Evolutionary conservation across 495 filamentous ascomycete genomes (phyloP), one percentile per base, ranked within the genome.

Genomic region (Rhizodiscina lignyota): DNA sequence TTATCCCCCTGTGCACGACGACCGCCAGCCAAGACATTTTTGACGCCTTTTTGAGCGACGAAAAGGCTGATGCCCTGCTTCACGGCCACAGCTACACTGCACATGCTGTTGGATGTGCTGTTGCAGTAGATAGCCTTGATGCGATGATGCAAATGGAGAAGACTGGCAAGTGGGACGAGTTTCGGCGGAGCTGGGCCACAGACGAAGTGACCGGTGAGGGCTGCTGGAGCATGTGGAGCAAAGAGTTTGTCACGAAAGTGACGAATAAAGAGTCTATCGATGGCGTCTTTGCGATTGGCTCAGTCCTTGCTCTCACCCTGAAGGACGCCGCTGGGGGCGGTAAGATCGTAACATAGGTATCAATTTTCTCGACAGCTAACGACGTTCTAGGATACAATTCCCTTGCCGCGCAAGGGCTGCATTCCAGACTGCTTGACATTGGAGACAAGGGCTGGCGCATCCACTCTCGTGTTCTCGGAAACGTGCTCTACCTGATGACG

Each of bases 51-150:
- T 53, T 68, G 2, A 69, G 70, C 19, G 60, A 62, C 0, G 66
- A 79, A 24, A 84, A 83, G 58, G 66, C 64, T 10, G 74, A 81
- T 38, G 79, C 79, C 0, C 53, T 86, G 22, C 60, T 86, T 22
- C 80, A 86, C 43, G 80, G 79, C 0, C 79, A 86, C 53, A 82
- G 77, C 46, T 86, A 86, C 44, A 86, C 80, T 0, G 80, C 79
- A 2, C 79, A 86, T 50, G 61, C 80, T 0, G 64, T 84, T 5
- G 80, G 80, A 1, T 86, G 80, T 42, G 65, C 71, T 11, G 78
- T 84, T 10, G 80, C 78, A 0, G 56, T 68, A 11, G 64, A 67
- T 18, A 71, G 67, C 5, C 37, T 84, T 26, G 52, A 51, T 35
- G 57, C 55, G 26, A 64, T 83, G 63, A 50, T 58, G 32, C 40